phyloP scores from a whole-genome alignment of 108 stramenopile genomes.

The Nitzschia putrida region DNA sequence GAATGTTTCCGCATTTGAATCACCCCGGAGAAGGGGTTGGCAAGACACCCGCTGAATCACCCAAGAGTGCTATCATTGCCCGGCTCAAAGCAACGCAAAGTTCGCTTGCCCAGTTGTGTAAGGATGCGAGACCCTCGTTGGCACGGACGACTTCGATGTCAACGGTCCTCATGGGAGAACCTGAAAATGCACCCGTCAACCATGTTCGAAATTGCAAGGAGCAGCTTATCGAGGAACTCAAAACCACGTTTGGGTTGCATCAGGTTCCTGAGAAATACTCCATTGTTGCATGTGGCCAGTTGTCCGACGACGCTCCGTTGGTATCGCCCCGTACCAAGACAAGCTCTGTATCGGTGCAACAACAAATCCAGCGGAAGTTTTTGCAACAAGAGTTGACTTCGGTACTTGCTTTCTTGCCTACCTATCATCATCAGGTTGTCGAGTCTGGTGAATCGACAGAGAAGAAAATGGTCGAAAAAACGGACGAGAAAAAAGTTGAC shows the following conservation, averaged over 20 bases:
- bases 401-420: not conserved
- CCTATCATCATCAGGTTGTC: not conserved
- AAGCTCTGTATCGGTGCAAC: not conserved
- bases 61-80: not conserved
- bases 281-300: not conserved
- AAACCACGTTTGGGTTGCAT: not conserved
- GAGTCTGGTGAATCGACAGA: not conserved
- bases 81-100: not conserved
- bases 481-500: no score
- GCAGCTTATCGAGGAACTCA: not conserved
- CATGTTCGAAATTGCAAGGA: not conserved
- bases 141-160: no score
- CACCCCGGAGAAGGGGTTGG: not conserved
- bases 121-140: no score
- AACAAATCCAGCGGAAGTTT: not conserved
- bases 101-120: no score
- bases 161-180: no score
- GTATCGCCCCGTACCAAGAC: not conserved
- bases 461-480: no score
- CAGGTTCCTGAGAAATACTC: not conserved
- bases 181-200: no score
- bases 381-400: not conserved
- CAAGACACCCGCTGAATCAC: not conserved
- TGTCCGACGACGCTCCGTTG: not conserved
- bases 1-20: not conserved